Evolutionary conservation across 2,329 filamentous ascomycete species (phyloP).

Genomic region (Emmonsia crescens): DNA sequence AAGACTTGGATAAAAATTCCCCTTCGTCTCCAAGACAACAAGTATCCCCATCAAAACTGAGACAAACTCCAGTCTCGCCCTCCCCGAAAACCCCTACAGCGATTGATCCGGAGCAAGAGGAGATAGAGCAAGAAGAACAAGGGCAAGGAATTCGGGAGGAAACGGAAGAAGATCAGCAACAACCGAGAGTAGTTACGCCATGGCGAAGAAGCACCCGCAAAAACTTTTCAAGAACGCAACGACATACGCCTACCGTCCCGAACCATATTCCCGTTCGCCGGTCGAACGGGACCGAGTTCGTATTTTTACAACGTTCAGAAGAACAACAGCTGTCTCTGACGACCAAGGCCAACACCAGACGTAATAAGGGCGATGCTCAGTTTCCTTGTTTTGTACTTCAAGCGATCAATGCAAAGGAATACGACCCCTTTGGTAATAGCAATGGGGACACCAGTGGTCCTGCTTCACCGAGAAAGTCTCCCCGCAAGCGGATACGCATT

Average conservation of each 20-base stretch:
- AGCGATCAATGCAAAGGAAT: slow-evolving; percentile 1
- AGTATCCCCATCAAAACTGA: slow-evolving; percentile 21
- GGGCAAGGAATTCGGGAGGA: slow-evolving; percentile 11
- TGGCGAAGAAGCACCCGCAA: slow-evolving; percentile 29
- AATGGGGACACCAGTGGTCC: not conserved
- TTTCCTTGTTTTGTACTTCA: slow-evolving; percentile 19
- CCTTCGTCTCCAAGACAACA: slow-evolving; percentile 26
- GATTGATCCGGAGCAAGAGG: slow-evolving; percentile 11
- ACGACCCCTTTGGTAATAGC: not conserved
- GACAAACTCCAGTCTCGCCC: slow-evolving; percentile 9
- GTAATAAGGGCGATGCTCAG: slow-evolving; percentile 31
- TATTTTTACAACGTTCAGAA: slow-evolving; percentile 33
- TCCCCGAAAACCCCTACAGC: slow-evolving; percentile 8
- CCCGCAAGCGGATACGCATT: slow-evolving; percentile 6
- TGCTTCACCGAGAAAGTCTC: slow-evolving; percentile 2
- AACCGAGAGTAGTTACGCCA: slow-evolving; percentile 18
- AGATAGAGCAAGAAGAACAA: slow-evolving; percentile 12
- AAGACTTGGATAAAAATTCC: slow-evolving; percentile 29
- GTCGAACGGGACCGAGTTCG: slow-evolving; percentile 35
- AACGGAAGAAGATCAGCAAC: slow-evolving; percentile 10
- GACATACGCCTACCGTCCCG: slow-evolving; percentile 21
- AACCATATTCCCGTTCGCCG: slow-evolving; percentile 34
- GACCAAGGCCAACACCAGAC: slow-evolving; percentile 34
- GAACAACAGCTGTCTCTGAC: slow-evolving; percentile 31
- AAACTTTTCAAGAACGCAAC: slow-evolving; percentile 17